Conservation (phyloP, 2,329 filamentous ascomycete species). For the Trichoderma aggressivum region DNA sequence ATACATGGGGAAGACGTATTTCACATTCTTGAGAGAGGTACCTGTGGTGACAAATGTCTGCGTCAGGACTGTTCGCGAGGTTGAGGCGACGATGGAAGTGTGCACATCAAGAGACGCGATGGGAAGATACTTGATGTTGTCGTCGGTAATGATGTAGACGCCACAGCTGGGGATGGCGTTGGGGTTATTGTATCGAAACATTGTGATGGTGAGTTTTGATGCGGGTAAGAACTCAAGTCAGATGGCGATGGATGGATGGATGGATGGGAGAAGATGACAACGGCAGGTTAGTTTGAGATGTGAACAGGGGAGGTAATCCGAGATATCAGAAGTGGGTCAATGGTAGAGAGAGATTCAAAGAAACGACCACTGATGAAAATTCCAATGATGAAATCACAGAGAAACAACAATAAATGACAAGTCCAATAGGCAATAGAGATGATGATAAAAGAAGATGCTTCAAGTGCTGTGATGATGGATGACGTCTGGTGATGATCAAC, state of each 20-base stretch:
- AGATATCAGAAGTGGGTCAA: not conserved
- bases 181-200: not conserved
- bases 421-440: not conserved
- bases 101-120: conserved; percentile 56
- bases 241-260: not conserved
- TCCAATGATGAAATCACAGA: not conserved
- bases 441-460: not conserved
- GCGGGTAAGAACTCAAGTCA: not conserved
- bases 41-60: conserved; percentile 58
- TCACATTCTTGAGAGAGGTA: conserved; percentile 41
- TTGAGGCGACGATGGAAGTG: conserved; percentile 57
- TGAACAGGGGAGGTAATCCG: not conserved
- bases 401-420: not conserved
- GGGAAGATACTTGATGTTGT: conserved; percentile 48
- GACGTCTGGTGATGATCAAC: not conserved
- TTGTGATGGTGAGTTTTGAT: not conserved
- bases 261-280: not conserved
- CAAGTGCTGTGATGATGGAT: not conserved
- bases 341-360: not conserved
- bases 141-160: conserved; percentile 30
- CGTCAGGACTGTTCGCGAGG: conserved; percentile 44
- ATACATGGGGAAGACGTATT: conserved; percentile 69
- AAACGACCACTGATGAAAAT: not conserved
- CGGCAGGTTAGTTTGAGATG: not conserved
- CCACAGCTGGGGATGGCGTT: conserved; percentile 29